A percentile compares a stretch with the other conserved stretches of the same genome.
Conservation (phyloP, 129 eudicot genomes). For the Saussurea involucrata region DNA sequence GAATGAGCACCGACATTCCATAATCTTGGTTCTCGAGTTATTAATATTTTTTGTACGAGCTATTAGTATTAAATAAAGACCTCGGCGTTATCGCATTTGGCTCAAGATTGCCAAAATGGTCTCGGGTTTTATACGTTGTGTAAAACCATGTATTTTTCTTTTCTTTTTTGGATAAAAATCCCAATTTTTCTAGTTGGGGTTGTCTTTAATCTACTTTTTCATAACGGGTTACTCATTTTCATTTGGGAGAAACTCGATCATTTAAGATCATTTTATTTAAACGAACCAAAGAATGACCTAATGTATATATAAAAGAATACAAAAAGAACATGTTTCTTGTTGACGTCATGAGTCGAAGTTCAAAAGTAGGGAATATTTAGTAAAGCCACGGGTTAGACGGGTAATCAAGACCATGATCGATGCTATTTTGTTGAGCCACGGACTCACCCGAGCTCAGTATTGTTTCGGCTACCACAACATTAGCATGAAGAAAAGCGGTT, state of each 20-base stretch:
- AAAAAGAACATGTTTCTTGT: not conserved
- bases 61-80: conserved; percentile 1
- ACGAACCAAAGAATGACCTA: not conserved
- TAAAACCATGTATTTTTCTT: not conserved
- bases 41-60: not conserved
- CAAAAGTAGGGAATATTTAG: too few species aligned
- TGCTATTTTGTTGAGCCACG: conserved; percentile 9
- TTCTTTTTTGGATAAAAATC: not conserved
- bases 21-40: not conserved
- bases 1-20: conserved; percentile 2
- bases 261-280: not conserved
- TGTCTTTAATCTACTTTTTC: not conserved
- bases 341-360: too few species aligned
- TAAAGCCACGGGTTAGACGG: conserved; percentile 2
- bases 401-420: conserved; percentile 2
- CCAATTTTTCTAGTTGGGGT: not conserved
- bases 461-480: not conserved
- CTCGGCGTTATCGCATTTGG: conserved; percentile 1
- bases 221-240: not conserved
- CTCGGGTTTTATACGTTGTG: not conserved
- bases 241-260: not conserved
- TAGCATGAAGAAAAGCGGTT: conserved; percentile 26
- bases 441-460: not conserved
- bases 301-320: not conserved
- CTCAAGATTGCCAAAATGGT: not conserved